phyloP scores from a whole-genome alignment of 108 stramenopile species.

The Skeletonema menzelii region DNA sequence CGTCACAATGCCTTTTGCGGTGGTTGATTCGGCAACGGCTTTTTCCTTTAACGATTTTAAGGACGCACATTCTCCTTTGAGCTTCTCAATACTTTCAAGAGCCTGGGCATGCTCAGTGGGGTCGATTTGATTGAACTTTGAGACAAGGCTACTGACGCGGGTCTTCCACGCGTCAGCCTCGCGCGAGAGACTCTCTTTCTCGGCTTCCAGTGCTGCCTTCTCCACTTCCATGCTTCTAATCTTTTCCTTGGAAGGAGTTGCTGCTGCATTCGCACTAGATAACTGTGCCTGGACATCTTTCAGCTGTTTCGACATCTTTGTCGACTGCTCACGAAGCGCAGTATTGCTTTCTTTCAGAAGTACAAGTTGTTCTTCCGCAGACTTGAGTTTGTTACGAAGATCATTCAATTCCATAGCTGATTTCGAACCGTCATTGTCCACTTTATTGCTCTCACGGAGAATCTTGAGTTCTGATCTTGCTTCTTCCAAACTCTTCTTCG shows the following conservation, averaged over 20 bases:
- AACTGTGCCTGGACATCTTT: slow-evolving; percentile 39
- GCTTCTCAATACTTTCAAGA: slow-evolving; percentile 57
- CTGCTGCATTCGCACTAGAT: slow-evolving; percentile 41
- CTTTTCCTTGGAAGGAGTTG: slow-evolving; percentile 49
- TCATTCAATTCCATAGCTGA: slow-evolving; percentile 22
- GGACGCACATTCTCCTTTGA: slow-evolving; percentile 50
- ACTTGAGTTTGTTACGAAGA: slow-evolving; percentile 49
- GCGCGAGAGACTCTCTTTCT: slow-evolving; percentile 77
- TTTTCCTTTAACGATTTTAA: slow-evolving; percentile 54
- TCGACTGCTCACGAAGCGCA: slow-evolving; percentile 68
- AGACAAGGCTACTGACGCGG: slow-evolving; percentile 80
- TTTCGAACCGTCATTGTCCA: slow-evolving; percentile 6
- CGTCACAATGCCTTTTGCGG: slow-evolving; percentile 60
- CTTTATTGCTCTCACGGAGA: slow-evolving; percentile 26
- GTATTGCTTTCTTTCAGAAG: slow-evolving; percentile 82
- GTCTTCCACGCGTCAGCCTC: slow-evolving; percentile 87
- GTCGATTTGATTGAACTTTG: slow-evolving; percentile 89
- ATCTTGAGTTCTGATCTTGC: slow-evolving; percentile 74
- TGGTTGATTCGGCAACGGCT: slow-evolving; percentile 64
- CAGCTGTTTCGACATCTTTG: slow-evolving; percentile 46
- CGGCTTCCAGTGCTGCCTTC: slow-evolving; percentile 67
- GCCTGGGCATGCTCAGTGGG: slow-evolving; percentile 80
- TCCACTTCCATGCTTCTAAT: slow-evolving; percentile 58
- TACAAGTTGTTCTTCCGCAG: slow-evolving; percentile 63
- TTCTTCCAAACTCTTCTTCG: slow-evolving; percentile 80